Evolutionary conservation across 169 alveolate species (phyloP).

Genomic region (Plasmodium ovale): DNA sequence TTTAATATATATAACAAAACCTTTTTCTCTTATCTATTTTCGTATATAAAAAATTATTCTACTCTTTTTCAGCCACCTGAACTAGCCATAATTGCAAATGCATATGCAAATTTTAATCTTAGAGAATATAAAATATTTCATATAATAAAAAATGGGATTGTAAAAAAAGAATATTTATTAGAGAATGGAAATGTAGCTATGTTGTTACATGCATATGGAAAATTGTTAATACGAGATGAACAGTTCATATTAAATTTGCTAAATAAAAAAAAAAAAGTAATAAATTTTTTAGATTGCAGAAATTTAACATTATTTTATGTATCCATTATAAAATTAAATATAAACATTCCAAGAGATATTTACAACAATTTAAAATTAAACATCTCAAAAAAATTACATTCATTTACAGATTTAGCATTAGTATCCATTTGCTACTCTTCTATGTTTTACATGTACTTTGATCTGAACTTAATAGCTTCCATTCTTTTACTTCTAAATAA

Average conservation of each 20-base stretch:
- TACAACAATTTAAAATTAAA: slow-evolving; percentile 16
- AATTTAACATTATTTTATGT: slow-evolving; percentile 56
- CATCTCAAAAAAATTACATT: slow-evolving; percentile 7
- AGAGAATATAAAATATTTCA: slow-evolving; percentile 33
- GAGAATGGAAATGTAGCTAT: slow-evolving; percentile 49
- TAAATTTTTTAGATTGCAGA: slow-evolving; percentile 21
- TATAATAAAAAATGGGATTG: slow-evolving; percentile 16
- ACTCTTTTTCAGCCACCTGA: slow-evolving; percentile 34
- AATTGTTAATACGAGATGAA: slow-evolving; percentile 56
- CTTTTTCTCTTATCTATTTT: slow-evolving; percentile 6
- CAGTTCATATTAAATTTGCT: slow-evolving; percentile 22
- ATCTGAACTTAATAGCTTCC: slow-evolving; percentile 8
- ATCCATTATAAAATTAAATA: slow-evolving; percentile 32
- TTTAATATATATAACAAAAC: slow-evolving; percentile 16
- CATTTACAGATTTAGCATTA: slow-evolving; percentile 60
- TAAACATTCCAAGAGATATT: slow-evolving; percentile 38
- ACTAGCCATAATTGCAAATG: slow-evolving; percentile 30
- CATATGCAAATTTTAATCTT: slow-evolving; percentile 36
- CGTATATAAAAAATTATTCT: slow-evolving; percentile 7
- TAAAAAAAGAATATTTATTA: slow-evolving; percentile 13
- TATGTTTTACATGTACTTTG: slow-evolving; percentile 28
- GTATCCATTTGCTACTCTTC: slow-evolving; percentile 56
- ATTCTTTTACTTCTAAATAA: slow-evolving; percentile 34
- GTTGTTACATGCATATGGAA: slow-evolving; percentile 62
- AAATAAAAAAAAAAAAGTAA: slow-evolving; percentile 24